phyloP scores from a whole-genome alignment of 129 eudicot species.

The Arctium lappa region DNA sequence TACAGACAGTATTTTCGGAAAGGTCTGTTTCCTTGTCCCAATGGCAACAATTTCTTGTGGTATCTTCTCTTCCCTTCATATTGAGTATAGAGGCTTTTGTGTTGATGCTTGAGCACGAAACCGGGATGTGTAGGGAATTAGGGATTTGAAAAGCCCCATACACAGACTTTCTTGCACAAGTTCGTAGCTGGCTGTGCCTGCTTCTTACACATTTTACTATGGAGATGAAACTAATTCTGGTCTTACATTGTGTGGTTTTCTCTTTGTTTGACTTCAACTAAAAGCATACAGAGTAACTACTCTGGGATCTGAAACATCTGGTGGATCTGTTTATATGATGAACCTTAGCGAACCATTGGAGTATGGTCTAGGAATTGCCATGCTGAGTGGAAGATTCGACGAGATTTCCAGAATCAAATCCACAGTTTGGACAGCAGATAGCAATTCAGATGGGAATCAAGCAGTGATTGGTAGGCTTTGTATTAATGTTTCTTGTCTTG shows the following conservation, averaged over 20 bases:
- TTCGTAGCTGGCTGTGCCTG: not conserved
- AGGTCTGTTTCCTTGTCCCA: no score
- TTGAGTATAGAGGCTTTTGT: no score
- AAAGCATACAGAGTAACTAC: constrained; percentile 68
- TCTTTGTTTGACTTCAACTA: constrained; percentile 45
- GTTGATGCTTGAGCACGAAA: no score
- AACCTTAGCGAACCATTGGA: constrained; percentile 62
- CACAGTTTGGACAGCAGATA: constrained; percentile 83
- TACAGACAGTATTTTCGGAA: no score
- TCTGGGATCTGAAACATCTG: constrained; percentile 65
- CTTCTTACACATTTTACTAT: not conserved
- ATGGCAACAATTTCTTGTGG: no score
- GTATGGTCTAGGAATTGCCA: constrained; percentile 19
- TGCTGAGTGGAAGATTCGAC: constrained; percentile 29
- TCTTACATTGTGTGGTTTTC: not conserved
- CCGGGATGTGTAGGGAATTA: no score
- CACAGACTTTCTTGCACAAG: no score
- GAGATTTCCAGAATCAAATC: constrained; percentile 41
- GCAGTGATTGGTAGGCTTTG: constrained; percentile 61
- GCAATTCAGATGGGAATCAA: constrained; percentile 40
- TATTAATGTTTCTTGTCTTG: not conserved
- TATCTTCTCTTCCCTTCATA: no score
- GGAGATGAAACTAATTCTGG: not conserved
- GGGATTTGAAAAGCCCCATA: no score
- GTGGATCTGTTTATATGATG: constrained; percentile 68